Conservation (phyloP, 345 rosid genomes). For the Dovyalis caffra region DNA sequence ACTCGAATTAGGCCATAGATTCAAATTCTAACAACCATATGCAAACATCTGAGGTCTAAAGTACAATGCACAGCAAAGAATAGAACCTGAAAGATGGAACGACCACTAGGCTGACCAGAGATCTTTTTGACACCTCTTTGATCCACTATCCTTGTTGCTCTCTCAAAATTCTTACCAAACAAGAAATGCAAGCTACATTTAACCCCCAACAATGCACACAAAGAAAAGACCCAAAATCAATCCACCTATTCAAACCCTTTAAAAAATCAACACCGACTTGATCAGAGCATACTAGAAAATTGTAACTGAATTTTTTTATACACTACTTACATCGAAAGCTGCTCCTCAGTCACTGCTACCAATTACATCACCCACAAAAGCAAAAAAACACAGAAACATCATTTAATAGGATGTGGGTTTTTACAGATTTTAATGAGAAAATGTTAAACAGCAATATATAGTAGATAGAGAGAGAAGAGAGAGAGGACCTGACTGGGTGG, state of each 20-base stretch:
- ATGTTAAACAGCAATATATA: background rate
- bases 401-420: background rate
- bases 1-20: background rate
- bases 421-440: background rate
- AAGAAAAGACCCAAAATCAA: background rate
- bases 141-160: conserved; percentile 74
- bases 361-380: background rate
- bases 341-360: conserved; percentile 67
- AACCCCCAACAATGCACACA: background rate
- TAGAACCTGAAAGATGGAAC: conserved; percentile 74
- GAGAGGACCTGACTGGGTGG: conserved; percentile 46
- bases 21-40: background rate
- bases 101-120: conserved; percentile 69
- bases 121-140: conserved; percentile 74
- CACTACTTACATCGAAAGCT: conserved; percentile 62
- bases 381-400: background rate
- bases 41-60: background rate
- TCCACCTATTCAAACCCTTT: background rate
- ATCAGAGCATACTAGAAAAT: background rate
- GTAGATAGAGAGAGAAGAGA: too few relatives aligned
- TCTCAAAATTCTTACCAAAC: conserved; percentile 88
- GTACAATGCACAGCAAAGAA: too few relatives aligned
- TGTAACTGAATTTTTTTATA: background rate
- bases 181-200: conserved; percentile 66
- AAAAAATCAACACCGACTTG: background rate